Base-by-base conservation (phyloP, 2,329 filamentous ascomycete genomes). In the Paramyrothecium roridum region DNA sequence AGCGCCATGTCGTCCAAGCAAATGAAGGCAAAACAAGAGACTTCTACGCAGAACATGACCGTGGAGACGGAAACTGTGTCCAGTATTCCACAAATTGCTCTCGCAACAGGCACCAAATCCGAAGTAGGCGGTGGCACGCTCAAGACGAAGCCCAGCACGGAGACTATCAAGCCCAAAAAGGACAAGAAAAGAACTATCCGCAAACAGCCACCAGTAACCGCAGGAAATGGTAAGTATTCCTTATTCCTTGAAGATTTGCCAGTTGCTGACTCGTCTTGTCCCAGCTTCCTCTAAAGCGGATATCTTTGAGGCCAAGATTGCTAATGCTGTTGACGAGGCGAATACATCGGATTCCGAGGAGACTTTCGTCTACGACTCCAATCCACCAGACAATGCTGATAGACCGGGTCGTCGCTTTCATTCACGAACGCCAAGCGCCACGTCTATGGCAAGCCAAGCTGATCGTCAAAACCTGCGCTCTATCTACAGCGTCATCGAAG, bases 341-440 rank as follows among this genome's bases (percentile, higher is more conserved):
- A 90, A 97, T 71, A 96, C 93, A 13, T 97, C 93, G 8, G 95
- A 99, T 70, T 98, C 93, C 1, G 95, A 97, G 66, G 95, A 98
- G 73, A 98, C 95, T 0, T 99, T 98, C 72, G 95, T 99, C 17
- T 99, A 99, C 74, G 95, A 99, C 72, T 98, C 95, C 23, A 99
- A 99, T 67, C 95, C 93, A 11, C 90, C 91, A 52, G 86, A 89
- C 61, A 73, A 69, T 51, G 79, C 76, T 50, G 84, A 87, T 53
- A 79, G 85, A 45, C 60, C 67, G 37, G 83, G 83, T n/a, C 83
- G 85, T 59, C 84, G 92, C 58, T 91, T 93, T 71, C 93, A 98
- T 73, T 98, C 93, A 20, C 86, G 95, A 59, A 99, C 95, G 1
- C 95, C 95, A 8, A 98, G 93, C 72, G 90, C 92, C 47, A 96